phyloP scores from a whole-genome alignment of 306 rosid genomes.

The Trifolium dubium region DNA sequence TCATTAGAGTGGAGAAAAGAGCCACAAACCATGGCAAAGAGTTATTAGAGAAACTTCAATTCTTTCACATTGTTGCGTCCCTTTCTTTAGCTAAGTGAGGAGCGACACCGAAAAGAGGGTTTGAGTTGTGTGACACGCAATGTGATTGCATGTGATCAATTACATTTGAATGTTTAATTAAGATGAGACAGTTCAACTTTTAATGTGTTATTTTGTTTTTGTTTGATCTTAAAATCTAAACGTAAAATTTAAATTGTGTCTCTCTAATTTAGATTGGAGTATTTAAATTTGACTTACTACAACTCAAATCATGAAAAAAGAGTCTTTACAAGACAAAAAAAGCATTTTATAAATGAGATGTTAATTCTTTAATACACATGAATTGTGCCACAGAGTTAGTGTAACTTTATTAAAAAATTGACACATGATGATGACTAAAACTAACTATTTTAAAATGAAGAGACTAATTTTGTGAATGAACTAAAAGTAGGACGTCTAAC shows the following conservation, averaged over 20 bases:
- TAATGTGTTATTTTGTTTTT: not conserved
- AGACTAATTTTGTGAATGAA: no score
- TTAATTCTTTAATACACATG: no score
- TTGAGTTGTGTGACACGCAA: not conserved
- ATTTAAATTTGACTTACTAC: no score
- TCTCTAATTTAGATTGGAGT: not conserved
- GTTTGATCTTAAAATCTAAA: not conserved
- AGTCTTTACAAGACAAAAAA: not conserved
- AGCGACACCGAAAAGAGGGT: not conserved
- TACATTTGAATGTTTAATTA: not conserved
- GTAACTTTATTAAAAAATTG: no score
- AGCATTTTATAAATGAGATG: no score
- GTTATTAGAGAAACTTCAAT: conserved; percentile 76
- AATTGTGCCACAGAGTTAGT: no score
- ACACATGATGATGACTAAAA: no score
- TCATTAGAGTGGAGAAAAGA: conserved; percentile 62
- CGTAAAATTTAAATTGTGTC: not conserved
- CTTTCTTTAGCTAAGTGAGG: conserved; percentile 60
- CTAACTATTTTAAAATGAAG: no score
- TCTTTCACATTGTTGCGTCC: conserved; percentile 93
- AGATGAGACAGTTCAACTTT: not conserved
- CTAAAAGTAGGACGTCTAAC: no score
- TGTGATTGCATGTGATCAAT: not conserved
- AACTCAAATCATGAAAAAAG: not conserved
- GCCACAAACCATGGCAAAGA: conserved; percentile 71